Conservation (phyloP, 2,329 filamentous ascomycete species). For the Diplodia scrobiculata region DNA sequence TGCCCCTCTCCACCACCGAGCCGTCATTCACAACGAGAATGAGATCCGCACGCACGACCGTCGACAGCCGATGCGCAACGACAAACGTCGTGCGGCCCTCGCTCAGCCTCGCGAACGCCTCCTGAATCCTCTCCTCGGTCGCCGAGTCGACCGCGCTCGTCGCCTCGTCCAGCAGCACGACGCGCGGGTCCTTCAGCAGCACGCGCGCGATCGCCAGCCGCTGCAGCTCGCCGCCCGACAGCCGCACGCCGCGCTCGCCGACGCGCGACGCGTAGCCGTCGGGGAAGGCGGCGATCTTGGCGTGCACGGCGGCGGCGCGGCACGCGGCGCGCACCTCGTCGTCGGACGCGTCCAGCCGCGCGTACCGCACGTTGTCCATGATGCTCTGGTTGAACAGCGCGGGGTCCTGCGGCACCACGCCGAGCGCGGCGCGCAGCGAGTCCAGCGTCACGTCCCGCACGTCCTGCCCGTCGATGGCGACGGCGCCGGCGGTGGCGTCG, state of each 20-base stretch:
- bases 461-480: constrained; percentile 58
- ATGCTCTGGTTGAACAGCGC: constrained; percentile 48
- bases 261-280: constrained; percentile 72
- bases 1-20: constrained; percentile 70
- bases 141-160: constrained; percentile 66
- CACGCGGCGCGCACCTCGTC: constrained; percentile 53
- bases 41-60: constrained; percentile 77
- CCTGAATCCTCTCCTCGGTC: constrained; percentile 58
- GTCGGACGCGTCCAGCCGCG: constrained; percentile 55
- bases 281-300: constrained; percentile 9
- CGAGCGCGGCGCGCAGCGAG: constrained; percentile 56
- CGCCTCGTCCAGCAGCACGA: constrained; percentile 75
- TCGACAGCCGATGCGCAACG: constrained; percentile 76
- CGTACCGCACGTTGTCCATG: constrained; percentile 46
- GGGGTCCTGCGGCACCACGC: constrained; percentile 47
- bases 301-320: constrained; percentile 38
- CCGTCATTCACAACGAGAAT: constrained; percentile 74
- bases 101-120: constrained; percentile 62
- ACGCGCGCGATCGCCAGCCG: constrained; percentile 74
- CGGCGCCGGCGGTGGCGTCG: constrained; percentile 53
- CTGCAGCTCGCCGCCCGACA: constrained; percentile 85
- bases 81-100: constrained; percentile 71
- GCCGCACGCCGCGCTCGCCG: constrained; percentile 74
- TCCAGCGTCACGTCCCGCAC: constrained; percentile 58
- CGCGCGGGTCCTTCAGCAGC: constrained; percentile 65